phyloP scores from a whole-genome alignment of 2,329 filamentous ascomycete species.

The Tricladium varicosporioides region DNA sequence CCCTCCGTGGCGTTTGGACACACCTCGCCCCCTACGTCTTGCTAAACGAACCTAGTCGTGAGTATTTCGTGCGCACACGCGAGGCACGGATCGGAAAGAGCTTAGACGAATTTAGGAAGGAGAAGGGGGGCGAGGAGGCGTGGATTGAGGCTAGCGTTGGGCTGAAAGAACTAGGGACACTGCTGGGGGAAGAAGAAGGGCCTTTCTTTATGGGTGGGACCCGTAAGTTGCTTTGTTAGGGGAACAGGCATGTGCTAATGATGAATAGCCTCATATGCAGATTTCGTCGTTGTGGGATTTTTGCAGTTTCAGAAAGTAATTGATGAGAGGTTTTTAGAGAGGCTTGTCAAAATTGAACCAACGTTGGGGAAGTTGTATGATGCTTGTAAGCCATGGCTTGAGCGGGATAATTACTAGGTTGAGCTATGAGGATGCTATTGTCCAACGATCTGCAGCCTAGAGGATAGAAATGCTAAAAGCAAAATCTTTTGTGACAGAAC shows the following conservation, averaged over 20 bases:
- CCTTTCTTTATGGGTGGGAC: conserved; percentile 60
- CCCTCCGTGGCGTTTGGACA: conserved; percentile 43
- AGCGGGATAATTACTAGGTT: conserved; percentile 25
- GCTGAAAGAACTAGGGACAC: conserved; percentile 41
- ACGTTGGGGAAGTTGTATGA: conserved; percentile 18
- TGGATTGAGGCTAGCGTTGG: conserved; percentile 48
- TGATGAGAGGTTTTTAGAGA: conserved; percentile 37
- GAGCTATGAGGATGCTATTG: too few relatives aligned
- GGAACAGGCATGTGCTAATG: neutral
- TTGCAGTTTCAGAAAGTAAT: conserved; percentile 44
- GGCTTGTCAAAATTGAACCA: conserved; percentile 35
- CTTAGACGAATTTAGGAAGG: conserved; percentile 47
- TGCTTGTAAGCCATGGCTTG: conserved; percentile 24
- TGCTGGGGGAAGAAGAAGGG: conserved; percentile 48
- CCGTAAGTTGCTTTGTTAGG: conserved; percentile 13
- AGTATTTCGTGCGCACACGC: conserved; percentile 57
- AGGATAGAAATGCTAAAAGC: too few relatives aligned
- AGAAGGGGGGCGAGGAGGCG: conserved; percentile 47
- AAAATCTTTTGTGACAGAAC: too few relatives aligned
- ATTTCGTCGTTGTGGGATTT: conserved; percentile 54
- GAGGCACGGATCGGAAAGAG: conserved; percentile 48
- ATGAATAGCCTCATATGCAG: conserved; percentile 47
- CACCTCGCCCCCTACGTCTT: conserved; percentile 48
- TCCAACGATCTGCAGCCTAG: too few relatives aligned
- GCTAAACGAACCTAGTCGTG: conserved; percentile 48